These are phyloP conservation scores for Oidiodendron maius DNA, from an alignment of 495 filamentous ascomycete species.

Conservation along the genomic window DNA sequence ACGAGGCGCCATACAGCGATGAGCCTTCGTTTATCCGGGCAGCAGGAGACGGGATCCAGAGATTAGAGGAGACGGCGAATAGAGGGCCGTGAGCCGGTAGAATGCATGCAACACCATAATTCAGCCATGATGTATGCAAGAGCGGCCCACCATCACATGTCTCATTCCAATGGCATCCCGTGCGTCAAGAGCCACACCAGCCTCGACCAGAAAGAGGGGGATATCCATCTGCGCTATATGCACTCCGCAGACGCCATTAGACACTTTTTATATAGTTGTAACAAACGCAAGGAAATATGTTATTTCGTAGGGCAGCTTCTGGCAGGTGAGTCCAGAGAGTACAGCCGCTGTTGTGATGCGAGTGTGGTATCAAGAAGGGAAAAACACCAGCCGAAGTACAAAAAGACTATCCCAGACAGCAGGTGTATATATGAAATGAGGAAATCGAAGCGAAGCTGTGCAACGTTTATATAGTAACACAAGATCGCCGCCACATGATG, in stretches of 20 bases:
- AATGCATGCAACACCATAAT: neutral
- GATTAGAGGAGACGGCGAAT: neutral
- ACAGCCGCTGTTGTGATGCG: neutral
- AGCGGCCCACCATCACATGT: neutral
- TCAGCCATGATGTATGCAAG: neutral
- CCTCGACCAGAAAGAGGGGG: neutral
- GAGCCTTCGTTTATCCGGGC: too few relatives aligned
- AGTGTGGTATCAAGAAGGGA: neutral
- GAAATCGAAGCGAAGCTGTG: neutral
- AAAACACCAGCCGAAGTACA: neutral
- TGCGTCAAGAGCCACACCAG: neutral
- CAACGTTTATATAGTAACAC: neutral
- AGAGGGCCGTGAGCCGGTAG: neutral
- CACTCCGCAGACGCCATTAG: neutral
- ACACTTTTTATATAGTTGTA: neutral
- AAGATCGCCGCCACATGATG: neutral
- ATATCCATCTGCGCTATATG: neutral
- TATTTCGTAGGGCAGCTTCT: neutral
- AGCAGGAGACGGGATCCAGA: neutral
- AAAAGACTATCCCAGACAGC: conserved; percentile 1
- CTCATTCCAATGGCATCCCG: neutral
- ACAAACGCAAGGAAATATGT: neutral
- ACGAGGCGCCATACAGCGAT: too few relatives aligned
- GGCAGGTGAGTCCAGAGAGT: neutral
- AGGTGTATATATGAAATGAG: neutral